These are phyloP conservation scores for Clarkia xantiana DNA, from an alignment of 345 rosid genomes.

Conservation along the genomic window DNA sequence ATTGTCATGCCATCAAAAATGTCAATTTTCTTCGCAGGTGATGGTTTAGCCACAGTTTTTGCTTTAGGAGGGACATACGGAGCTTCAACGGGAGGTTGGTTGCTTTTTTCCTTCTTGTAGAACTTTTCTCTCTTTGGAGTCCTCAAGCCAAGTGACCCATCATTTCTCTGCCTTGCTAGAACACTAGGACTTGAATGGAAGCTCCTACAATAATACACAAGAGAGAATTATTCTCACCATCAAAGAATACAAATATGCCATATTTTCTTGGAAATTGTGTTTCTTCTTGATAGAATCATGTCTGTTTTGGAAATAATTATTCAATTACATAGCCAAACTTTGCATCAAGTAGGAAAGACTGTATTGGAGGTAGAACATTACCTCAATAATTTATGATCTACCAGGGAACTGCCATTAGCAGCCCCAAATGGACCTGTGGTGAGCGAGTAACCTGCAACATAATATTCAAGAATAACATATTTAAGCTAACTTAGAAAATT, in stretches of 20 bases:
- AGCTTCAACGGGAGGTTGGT: constrained; percentile 62
- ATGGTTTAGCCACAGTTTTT: constrained; percentile 27
- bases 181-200: constrained; percentile 46
- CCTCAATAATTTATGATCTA: neutral
- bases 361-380: neutral
- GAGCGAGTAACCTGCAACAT: neutral
- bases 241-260: neutral
- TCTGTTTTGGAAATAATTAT: neutral
- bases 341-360: neutral
- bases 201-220: constrained; percentile 24
- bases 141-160: constrained; percentile 33
- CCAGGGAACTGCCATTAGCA: constrained; percentile 1
- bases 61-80: constrained; percentile 59
- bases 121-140: constrained; percentile 35
- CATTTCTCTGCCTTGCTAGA: constrained; percentile 31
- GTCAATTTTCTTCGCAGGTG: constrained; percentile 46
- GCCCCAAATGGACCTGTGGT: neutral
- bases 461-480: neutral
- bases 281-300: too few species aligned
- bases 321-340: neutral
- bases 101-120: constrained; percentile 31
- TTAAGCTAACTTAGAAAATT: neutral
- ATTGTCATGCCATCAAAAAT: constrained; percentile 81
- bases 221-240: neutral
- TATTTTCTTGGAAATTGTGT: neutral